A percentile compares a stretch with the other conserved stretches of the same genome.
These are phyloP conservation scores for Oryza glaberrima DNA, from an alignment of 176 grass and related monocot genomes.

Conservation along the genomic window DNA sequence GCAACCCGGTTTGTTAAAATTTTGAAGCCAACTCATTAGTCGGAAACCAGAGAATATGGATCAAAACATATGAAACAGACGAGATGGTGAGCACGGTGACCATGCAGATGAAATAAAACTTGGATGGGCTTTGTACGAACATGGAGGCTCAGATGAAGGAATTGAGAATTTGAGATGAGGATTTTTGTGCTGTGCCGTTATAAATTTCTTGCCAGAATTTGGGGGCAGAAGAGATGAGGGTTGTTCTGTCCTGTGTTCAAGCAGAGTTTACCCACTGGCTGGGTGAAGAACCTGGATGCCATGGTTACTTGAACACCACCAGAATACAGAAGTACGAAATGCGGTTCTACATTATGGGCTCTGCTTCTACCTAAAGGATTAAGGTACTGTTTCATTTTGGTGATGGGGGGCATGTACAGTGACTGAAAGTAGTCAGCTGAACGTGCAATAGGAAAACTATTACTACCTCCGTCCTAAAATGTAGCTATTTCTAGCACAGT, in stretches of 20 bases:
- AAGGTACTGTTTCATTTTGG: constrained; percentile 15
- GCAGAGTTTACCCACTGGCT: constrained; percentile 7
- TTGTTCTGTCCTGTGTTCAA: neutral
- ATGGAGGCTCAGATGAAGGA: neutral
- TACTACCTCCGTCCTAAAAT: neutral
- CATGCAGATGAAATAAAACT: neutral
- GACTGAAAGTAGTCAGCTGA: constrained; percentile 11
- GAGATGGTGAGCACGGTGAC: constrained; percentile 1
- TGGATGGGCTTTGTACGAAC: constrained; percentile 1
- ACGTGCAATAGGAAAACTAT: neutral
- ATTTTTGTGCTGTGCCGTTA: neutral
- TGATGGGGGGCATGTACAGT: neutral
- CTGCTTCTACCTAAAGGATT: neutral
- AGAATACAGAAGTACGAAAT: neutral
- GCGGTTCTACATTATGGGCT: neutral
- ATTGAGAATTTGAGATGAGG: neutral
- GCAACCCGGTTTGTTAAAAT: constrained; percentile 7
- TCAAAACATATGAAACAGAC: constrained; percentile 15
- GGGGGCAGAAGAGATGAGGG: neutral
- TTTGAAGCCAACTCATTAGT: constrained; percentile 3
- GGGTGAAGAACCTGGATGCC: neutral
- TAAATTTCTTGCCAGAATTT: neutral
- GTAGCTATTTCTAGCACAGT: too few relatives aligned
- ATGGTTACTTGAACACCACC: neutral
- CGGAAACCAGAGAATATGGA: neutral